Conservation (phyloP, 2,329 filamentous ascomycete species). For the Tolypocladium ophioglossoides region DNA sequence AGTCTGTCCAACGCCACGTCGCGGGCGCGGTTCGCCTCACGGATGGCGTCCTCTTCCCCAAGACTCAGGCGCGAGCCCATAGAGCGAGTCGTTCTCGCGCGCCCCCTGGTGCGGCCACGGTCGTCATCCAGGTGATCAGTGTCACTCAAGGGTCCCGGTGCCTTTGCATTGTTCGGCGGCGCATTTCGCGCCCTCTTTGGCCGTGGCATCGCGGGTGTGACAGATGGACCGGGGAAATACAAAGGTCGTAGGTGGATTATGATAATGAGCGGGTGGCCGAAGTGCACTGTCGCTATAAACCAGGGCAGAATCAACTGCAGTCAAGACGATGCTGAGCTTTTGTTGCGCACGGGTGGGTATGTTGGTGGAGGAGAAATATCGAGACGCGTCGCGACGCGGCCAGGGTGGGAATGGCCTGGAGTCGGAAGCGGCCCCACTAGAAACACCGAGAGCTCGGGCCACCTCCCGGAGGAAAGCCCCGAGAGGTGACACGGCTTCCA, state of each 20-base stretch:
- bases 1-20: constrained; percentile 27
- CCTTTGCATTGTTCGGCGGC: neutral
- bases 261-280: neutral
- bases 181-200: constrained; percentile 7
- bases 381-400: constrained; percentile 20
- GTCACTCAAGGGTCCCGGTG: neutral
- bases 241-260: no score
- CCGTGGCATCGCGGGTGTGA: constrained; percentile 6
- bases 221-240: no score
- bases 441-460: constrained; percentile 5
- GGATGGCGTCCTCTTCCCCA: constrained; percentile 15
- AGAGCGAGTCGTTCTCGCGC: constrained; percentile 8
- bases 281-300: neutral
- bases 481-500: neutral
- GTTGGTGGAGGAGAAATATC: constrained; percentile 10
- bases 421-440: constrained; percentile 5
- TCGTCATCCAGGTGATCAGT: constrained; percentile 11
- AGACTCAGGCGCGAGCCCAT: constrained; percentile 7
- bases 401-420: neutral
- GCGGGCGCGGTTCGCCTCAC: constrained; percentile 15
- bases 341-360: constrained; percentile 1
- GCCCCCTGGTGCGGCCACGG: constrained; percentile 12
- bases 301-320: neutral
- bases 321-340: neutral
- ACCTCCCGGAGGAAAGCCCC: neutral